Base-by-base conservation (phyloP, 2,329 filamentous ascomycete genomes). In the Lecanoromycetidae sp. region DNA sequence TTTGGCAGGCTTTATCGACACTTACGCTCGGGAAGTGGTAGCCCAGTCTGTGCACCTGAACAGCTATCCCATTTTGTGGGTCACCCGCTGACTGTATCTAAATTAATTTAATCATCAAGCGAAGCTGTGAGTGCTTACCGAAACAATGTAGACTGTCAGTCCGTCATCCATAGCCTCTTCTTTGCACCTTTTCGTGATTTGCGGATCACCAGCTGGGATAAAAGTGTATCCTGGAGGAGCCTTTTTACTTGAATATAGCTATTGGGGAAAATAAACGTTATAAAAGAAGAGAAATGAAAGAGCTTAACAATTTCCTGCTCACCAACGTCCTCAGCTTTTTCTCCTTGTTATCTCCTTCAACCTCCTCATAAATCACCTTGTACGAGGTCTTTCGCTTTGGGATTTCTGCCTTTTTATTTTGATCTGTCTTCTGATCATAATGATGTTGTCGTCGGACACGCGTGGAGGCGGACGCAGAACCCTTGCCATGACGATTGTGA, bases 11-110 rank as follows among this genome's bases (percentile, higher is more conserved):
- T 49, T 72, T 65, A 35, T 72, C 70, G 32, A 82, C 73, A 48
- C 80, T 69, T n/a, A 71, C 64, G 49, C 71, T 71, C 5, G 75
- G 75, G 52, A 82, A 80, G 57, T 80, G 77, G 58, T 77, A 76
- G 13, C 78, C 78, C 52, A 80, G 71, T 33, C 77, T 70, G 54
- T 77, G 71, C 40, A 79, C 71, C 57, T 80, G 75, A 55, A 77
- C 71, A 2, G 75, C 76, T 2, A 80, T 62, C 50, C 71, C 69
- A 44, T 73, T 70, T 10, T 65, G 69, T 40, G 69, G 61, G 55
- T 73, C 68, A 23, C 66, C 71, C 37, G 68, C 72, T 50, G 70
- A 74, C 67, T 73, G 44, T 37, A 43, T 43, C 30, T 23, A n/a
- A 9, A 39, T 49, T 37, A 52, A 27, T 37, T 38, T 27, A 20